Conservation (phyloP, 192 early-diverging fungal genomes). For the Fimicolochytrium jonesii region DNA sequence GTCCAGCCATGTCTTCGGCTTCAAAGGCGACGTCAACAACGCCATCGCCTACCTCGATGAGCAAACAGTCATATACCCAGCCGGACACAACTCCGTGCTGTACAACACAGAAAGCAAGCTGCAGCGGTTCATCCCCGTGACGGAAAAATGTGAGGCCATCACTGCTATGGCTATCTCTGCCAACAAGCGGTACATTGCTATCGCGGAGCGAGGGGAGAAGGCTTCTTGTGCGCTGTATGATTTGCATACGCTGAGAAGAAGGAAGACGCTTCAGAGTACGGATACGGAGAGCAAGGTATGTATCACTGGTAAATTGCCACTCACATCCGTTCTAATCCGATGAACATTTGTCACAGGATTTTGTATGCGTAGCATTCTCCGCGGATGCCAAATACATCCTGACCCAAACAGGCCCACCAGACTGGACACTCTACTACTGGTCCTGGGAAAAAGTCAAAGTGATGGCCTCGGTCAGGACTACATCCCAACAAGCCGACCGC, state of each 20-base stretch:
- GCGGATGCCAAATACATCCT: conserved; percentile 53
- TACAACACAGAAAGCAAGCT: conserved; percentile 52
- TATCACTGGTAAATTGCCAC: too few relatives aligned
- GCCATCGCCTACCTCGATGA: conserved; percentile 53
- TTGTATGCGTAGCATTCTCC: conserved; percentile 55
- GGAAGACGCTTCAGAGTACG: conserved; percentile 37
- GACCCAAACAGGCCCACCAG: conserved; percentile 49
- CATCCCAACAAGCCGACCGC: conserved; percentile 7
- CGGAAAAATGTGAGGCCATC: conserved; percentile 51
- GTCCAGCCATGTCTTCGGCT: conserved; percentile 54
- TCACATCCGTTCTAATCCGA: too few relatives aligned
- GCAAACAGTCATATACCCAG: conserved; percentile 53
- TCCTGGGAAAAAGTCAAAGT: conserved; percentile 56
- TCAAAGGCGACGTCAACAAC: conserved; percentile 43
- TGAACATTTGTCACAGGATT: conserved; percentile 41
- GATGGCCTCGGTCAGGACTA: conserved; percentile 43
- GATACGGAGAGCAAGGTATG: conserved; percentile 50
- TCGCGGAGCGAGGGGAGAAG: conserved; percentile 49
- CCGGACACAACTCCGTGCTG: conserved; percentile 53
- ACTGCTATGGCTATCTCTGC: conserved; percentile 42
- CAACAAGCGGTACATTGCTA: conserved; percentile 52
- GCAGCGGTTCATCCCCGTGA: conserved; percentile 54
- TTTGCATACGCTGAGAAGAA: conserved; percentile 46
- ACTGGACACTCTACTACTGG: conserved; percentile 60
- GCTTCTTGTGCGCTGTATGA: conserved; percentile 48